A percentile compares a stretch with the other conserved stretches of the same genome.
Conservation (phyloP, 257 asterid genomes). For the Buddleja alternifolia region DNA sequence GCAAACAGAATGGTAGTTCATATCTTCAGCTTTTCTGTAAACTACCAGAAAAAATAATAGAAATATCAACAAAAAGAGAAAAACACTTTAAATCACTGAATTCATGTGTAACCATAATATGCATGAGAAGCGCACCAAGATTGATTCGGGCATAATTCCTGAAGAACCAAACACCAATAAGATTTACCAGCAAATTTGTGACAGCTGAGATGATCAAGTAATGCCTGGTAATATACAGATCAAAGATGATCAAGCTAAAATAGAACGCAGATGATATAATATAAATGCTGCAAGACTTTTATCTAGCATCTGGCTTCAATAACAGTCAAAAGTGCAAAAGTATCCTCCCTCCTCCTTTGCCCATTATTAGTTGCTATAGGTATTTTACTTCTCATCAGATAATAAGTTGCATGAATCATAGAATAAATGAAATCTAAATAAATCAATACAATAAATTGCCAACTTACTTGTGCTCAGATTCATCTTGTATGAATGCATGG, state of each 20-base stretch:
- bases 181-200: conserved; percentile 91
- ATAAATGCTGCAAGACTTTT: conserved; percentile 7
- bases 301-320: background rate
- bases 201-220: conserved; percentile 92
- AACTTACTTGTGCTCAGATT: conserved; percentile 97
- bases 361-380: background rate
- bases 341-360: background rate
- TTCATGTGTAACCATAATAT: background rate
- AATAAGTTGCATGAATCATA: conserved; percentile 2
- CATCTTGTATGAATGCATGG: conserved; percentile 96
- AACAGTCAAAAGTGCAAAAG: background rate
- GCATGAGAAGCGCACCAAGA: conserved; percentile 62
- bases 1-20: conserved; percentile 95
- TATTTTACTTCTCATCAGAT: conserved; percentile 8
- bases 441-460: conserved; percentile 17
- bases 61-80: background rate
- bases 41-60: conserved; percentile 47
- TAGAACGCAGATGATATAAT: conserved; percentile 20
- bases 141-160: conserved; percentile 90
- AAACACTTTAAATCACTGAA: background rate
- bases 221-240: conserved; percentile 60
- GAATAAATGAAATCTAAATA: conserved; percentile 2
- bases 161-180: conserved; percentile 98
- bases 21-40: conserved; percentile 91
- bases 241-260: conserved; percentile 25